These are phyloP conservation scores for Imleria badia DNA, from an alignment of 768 basidiomycete species.

Conservation along the genomic window DNA sequence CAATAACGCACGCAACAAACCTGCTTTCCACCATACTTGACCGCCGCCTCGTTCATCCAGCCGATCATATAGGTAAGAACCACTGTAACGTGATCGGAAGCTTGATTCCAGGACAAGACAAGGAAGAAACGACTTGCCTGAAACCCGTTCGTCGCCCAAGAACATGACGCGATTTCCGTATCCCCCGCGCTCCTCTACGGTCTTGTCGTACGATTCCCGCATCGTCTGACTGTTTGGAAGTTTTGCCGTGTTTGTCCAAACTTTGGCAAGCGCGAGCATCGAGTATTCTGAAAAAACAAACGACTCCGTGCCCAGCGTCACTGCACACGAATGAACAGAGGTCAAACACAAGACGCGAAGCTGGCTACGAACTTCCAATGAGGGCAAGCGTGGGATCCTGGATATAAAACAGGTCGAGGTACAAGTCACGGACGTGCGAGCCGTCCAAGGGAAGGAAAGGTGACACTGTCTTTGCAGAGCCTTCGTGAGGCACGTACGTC, in stretches of 20 bases:
- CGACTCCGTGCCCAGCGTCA: background rate
- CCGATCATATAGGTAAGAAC: background rate
- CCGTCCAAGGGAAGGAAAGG: constrained; percentile 8
- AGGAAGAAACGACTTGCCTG: background rate
- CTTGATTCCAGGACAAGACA: background rate
- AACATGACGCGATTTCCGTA: constrained; percentile 5
- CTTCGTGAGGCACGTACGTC: too few species aligned
- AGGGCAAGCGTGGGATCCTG: too few species aligned
- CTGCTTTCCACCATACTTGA: constrained; percentile 12
- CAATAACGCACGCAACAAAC: background rate
- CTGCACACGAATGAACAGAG: background rate
- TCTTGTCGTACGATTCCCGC: too few species aligned
- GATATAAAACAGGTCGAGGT: constrained; percentile 13
- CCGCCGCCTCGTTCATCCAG: constrained; percentile 12
- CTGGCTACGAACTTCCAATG: background rate
- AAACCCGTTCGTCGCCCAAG: background rate
- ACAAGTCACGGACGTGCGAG: constrained; percentile 10
- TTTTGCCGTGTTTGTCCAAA: too few species aligned
- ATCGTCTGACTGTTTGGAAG: too few species aligned
- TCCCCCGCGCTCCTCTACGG: too few species aligned
- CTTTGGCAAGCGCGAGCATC: constrained; percentile 13
- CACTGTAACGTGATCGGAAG: background rate
- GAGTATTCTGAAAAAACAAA: background rate
- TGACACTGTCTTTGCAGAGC: background rate
- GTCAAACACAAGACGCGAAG: too few species aligned